A percentile compares a stretch with the other conserved stretches of the same genome.
Evolutionary conservation across 2,329 filamentous ascomycete genomes (phyloP).

Genomic region (Cladophialophora yegresii): DNA sequence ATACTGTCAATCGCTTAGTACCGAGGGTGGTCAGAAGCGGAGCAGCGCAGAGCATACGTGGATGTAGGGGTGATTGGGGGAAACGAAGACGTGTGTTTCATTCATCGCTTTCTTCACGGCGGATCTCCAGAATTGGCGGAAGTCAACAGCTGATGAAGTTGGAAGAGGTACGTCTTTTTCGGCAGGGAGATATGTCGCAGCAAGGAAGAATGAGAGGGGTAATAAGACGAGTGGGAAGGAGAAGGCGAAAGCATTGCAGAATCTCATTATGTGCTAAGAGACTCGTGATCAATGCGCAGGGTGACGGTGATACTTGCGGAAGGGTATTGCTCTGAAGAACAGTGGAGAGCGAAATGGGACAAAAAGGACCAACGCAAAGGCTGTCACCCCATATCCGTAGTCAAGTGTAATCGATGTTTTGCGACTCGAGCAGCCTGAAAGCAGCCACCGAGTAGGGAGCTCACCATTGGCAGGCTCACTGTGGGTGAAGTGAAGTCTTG

Average conservation of each 20-base stretch:
- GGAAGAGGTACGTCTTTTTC: neutral
- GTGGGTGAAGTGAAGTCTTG: neutral
- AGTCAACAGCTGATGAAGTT: neutral
- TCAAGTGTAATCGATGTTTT: neutral
- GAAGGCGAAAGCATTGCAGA: neutral
- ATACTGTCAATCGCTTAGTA: constrained; percentile 20
- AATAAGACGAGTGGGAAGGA: neutral
- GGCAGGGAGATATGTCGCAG: neutral
- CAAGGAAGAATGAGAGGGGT: neutral
- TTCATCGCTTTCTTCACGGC: constrained; percentile 4
- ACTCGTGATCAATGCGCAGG: neutral
- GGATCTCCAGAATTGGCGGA: neutral
- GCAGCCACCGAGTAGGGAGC: neutral
- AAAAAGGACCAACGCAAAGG: neutral
- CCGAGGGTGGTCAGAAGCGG: neutral
- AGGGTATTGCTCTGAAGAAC: neutral
- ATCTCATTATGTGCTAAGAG: neutral
- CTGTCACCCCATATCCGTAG: neutral
- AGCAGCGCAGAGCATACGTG: constrained; percentile 6
- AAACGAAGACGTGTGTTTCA: constrained; percentile 8
- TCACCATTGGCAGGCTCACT: neutral
- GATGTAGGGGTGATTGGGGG: constrained; percentile 16
- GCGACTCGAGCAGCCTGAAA: neutral
- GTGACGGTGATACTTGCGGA: neutral
- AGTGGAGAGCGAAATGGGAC: neutral